Base-by-base conservation (phyloP, 1,284 basidiomycete genomes). In the Ceratobasidium sp. region DNA sequence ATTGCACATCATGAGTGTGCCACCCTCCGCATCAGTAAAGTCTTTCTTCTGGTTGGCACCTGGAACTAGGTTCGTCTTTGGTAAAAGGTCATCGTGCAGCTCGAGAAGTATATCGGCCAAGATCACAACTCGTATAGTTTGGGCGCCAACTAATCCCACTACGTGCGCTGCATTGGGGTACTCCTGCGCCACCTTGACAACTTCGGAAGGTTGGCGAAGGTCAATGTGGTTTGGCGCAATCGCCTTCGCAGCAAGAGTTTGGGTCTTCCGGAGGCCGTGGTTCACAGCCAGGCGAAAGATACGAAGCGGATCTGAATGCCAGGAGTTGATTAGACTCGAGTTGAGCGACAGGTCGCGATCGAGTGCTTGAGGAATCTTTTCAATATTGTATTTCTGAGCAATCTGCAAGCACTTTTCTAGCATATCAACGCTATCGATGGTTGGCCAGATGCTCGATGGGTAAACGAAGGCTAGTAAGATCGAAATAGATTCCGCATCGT, bases 391-490 rank as follows among this genome's bases (percentile, higher is more conserved):
- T 43, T 69, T 69, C 16, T 57, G 34, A 2, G 52, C 32, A 21
- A 69, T 34, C 14, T 12, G 3, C 26, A 69, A 21, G 6, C 34
- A 18, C 32, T 69, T 69, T 4, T 69, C 64, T 6, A 69, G 64
- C 1, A 28, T 34, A 6, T 69, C 64, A 18, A 57, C 6, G 4
- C 34, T 57, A 21, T 2, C 26, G 14, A 69, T 28, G 1, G 21
- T 23, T 9, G 64, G 64, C 18, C 12, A 39, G 1, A 52, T 39
- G 1, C n/a, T 41, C 4, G 52, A 52, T 18, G 64, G 64, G n/a
- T 69, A 69, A n/a, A 57, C 45, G 26, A 69, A 69, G 0, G 64
- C 64, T 3, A 69, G 64, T 12, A 69, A 28, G 8, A 69, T 21
- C 9, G 50, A 41, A 28, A 69, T 55, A 4, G 64, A 28, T 28